Conservation (phyloP, 1,284 basidiomycete genomes). For the Coniophora puteana region DNA sequence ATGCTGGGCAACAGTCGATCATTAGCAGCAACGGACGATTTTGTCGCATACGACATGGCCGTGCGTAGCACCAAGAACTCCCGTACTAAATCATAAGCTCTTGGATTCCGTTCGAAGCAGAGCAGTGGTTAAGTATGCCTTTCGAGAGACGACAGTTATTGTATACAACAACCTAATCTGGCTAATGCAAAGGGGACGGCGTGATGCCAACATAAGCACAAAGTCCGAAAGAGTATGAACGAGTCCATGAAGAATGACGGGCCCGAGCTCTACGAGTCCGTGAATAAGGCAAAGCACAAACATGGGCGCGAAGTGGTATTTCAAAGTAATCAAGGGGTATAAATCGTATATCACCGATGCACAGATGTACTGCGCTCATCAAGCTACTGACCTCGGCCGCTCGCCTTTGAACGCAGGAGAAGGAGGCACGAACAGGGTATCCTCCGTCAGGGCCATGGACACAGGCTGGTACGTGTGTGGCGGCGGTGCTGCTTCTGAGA, state of each 20-base stretch:
- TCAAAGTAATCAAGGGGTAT: background rate
- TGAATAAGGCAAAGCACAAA: background rate
- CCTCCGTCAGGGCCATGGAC: conserved; percentile 73
- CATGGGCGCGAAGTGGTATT: background rate
- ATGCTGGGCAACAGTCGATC: conserved; percentile 12
- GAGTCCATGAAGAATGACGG: conserved; percentile 10
- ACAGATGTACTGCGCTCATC: too few species aligned
- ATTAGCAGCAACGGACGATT: conserved; percentile 18
- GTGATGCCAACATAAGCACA: background rate
- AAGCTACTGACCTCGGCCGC: conserved; percentile 44
- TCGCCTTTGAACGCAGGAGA: conserved; percentile 55
- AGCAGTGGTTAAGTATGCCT: too few species aligned
- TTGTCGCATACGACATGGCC: conserved; percentile 22
- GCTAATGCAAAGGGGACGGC: too few species aligned
- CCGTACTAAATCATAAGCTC: conserved; percentile 12
- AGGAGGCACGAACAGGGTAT: conserved; percentile 58
- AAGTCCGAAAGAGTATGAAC: conserved; percentile 10
- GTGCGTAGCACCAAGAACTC: conserved; percentile 24
- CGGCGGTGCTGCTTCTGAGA: too few species aligned
- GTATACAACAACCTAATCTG: too few species aligned
- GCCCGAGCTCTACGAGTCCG: conserved; percentile 10
- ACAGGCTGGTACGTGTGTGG: conserved; percentile 62
- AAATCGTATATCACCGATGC: conserved; percentile 26
- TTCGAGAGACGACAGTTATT: too few species aligned
- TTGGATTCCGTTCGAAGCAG: conserved; percentile 6